phyloP scores from a whole-genome alignment of 331 rosid species.

The Dryas integrifolia region DNA sequence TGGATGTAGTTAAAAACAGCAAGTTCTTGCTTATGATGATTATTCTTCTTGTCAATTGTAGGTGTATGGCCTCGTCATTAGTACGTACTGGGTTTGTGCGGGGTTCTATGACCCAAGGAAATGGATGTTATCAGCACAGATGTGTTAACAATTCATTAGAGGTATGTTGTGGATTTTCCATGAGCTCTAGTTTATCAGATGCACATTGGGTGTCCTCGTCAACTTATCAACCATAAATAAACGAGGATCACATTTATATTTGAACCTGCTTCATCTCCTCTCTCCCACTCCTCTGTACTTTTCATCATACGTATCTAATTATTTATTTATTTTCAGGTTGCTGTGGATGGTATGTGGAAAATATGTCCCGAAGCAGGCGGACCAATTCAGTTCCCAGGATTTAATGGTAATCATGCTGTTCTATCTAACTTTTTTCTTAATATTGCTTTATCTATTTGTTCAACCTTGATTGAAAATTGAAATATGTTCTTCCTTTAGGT shows the following conservation, averaged over 20 bases:
- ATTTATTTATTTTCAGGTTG: slow-evolving; percentile 50
- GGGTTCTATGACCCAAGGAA: slow-evolving; percentile 93
- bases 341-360: slow-evolving; percentile 92
- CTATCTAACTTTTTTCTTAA: not conserved
- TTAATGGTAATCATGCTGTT: slow-evolving; percentile 59
- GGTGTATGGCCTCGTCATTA: slow-evolving; percentile 96
- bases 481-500: slow-evolving; percentile 43
- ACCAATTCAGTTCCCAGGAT: slow-evolving; percentile 70
- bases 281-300: too few relatives aligned
- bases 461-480: not conserved
- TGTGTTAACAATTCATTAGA: slow-evolving; percentile 75
- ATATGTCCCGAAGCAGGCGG: slow-evolving; percentile 87
- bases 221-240: not conserved
- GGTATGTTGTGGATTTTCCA: slow-evolving; percentile 42
- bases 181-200: slow-evolving; percentile 14
- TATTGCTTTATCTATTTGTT: not conserved
- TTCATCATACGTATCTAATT: not conserved
- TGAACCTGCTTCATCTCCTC: not conserved
- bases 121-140: slow-evolving; percentile 97
- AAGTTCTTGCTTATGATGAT: slow-evolving; percentile 24
- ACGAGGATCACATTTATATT: not conserved
- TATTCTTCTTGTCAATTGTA: slow-evolving; percentile 32
- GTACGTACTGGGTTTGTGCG: slow-evolving; percentile 93
- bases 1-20: slow-evolving; percentile 2
- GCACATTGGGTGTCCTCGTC: not conserved